A percentile compares a stretch with the other conserved stretches of the same genome.
Evolutionary conservation across 805 yeast species (phyloP).

Genomic region (Candida corydali): DNA sequence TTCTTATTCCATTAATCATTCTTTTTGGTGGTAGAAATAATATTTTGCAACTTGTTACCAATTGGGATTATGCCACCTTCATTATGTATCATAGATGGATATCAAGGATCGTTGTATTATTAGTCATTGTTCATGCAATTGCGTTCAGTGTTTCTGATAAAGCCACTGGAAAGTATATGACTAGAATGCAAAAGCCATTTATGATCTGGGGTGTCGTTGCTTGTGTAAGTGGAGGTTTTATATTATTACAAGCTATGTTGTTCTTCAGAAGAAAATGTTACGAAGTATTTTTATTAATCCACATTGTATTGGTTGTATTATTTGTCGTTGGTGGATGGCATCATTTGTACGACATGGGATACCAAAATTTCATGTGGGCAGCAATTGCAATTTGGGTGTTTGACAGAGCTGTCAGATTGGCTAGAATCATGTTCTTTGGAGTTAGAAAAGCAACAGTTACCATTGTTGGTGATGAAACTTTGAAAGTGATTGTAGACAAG

Average conservation of each 20-base stretch:
- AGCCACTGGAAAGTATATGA: slow-evolving; percentile 10
- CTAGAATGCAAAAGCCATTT: slow-evolving; percentile 15
- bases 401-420: slow-evolving; percentile 27
- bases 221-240: slow-evolving; percentile 39
- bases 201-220: slow-evolving; percentile 28
- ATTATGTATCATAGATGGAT: slow-evolving; percentile 57
- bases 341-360: slow-evolving; percentile 40
- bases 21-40: slow-evolving; percentile 74
- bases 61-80: slow-evolving; percentile 50
- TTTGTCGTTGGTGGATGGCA: slow-evolving; percentile 54
- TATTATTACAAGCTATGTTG: slow-evolving; percentile 46
- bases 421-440: slow-evolving; percentile 29
- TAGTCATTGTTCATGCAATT: slow-evolving; percentile 44
- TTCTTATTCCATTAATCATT: slow-evolving; percentile 53
- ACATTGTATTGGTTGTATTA: slow-evolving; percentile 30
- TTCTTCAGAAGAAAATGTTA: slow-evolving; percentile 54
- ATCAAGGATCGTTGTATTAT: slow-evolving; percentile 41
- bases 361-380: slow-evolving; percentile 24
- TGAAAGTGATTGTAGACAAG: slow-evolving; percentile 31
- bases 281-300: slow-evolving; percentile 41
- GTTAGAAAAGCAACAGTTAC: slow-evolving; percentile 27
- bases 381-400: slow-evolving; percentile 33
- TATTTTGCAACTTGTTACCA: slow-evolving; percentile 56
- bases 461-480: slow-evolving; percentile 32
- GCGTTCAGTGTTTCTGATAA: slow-evolving; percentile 9